A percentile compares a stretch with the other conserved stretches of the same genome.
Evolutionary conservation across 1,284 basidiomycete species (phyloP).

Genomic region (Ganoderma lingzhi): DNA sequence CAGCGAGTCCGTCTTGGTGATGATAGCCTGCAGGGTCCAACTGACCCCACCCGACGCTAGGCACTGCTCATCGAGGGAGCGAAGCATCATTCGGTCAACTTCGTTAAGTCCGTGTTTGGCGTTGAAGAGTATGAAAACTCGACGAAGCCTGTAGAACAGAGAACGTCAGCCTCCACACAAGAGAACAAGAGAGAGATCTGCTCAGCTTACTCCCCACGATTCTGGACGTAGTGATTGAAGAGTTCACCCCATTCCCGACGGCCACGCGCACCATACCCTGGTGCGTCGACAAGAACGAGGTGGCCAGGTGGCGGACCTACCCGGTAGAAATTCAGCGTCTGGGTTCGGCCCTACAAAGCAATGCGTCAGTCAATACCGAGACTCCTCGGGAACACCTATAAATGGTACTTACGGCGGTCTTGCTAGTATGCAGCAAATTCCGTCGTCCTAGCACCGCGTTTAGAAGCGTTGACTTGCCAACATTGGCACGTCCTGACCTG

Average conservation of each 20-base stretch:
- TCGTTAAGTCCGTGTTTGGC: conserved; percentile 66
- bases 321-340: conserved; percentile 73
- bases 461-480: conserved; percentile 76
- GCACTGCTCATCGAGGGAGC: conserved; percentile 51
- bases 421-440: conserved; percentile 66
- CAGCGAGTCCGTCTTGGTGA: conserved; percentile 74
- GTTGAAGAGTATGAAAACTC: conserved; percentile 76
- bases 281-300: conserved; percentile 76
- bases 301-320: conserved; percentile 63
- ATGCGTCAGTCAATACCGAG: conserved; percentile 2
- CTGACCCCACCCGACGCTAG: conserved; percentile 48
- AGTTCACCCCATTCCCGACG: conserved; percentile 75
- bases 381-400: conserved; percentile 1
- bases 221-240: conserved; percentile 69
- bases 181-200: conserved; percentile 12
- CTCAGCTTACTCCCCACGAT: conserved; percentile 61
- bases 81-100: conserved; percentile 68
- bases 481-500: conserved; percentile 60
- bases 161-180: conserved; percentile 2
- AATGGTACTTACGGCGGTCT: conserved; percentile 64
- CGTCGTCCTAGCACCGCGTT: conserved; percentile 71
- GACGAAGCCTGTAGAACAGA: conserved; percentile 57
- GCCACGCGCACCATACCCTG: conserved; percentile 79
- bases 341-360: conserved; percentile 66
- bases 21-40: conserved; percentile 71